phyloP scores from a whole-genome alignment of 179 eudicot species.

The Silene vulgaris region DNA sequence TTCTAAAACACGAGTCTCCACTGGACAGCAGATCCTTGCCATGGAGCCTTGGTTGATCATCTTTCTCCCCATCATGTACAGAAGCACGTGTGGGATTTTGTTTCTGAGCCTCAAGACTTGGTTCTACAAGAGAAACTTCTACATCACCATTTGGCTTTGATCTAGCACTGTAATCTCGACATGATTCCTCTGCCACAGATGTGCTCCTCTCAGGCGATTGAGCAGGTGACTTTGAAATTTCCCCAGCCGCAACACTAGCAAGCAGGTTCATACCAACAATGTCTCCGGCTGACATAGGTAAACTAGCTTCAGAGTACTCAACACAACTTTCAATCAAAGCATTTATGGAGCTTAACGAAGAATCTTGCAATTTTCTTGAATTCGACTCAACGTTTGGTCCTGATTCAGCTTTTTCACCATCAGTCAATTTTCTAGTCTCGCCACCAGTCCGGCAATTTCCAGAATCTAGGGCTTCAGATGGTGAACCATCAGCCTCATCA shows the following conservation, averaged over 20 bases:
- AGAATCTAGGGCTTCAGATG: conserved; percentile 21
- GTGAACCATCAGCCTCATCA: conserved; percentile 38
- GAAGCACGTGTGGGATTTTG: not conserved
- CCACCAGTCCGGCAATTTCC: conserved; percentile 25
- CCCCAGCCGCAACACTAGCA: conserved; percentile 93
- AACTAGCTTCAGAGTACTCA: conserved; percentile 57
- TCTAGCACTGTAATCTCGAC: conserved; percentile 18
- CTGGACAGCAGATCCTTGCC: not conserved
- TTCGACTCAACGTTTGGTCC: conserved; percentile 30
- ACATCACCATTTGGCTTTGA: conserved; percentile 19
- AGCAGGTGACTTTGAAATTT: conserved; percentile 49
- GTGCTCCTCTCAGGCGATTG: conserved; percentile 43
- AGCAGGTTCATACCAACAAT: conserved; percentile 86
- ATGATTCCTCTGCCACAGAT: conserved; percentile 26
- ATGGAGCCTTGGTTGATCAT: too few species aligned
- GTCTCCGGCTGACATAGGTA: conserved; percentile 49
- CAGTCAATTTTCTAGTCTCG: conserved; percentile 30
- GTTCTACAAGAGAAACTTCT: not conserved
- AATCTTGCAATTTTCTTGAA: conserved; percentile 40
- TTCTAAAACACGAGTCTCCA: conserved; percentile 9
- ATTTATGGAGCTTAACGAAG: conserved; percentile 72
- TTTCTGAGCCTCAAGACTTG: conserved; percentile 2
- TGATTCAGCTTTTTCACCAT: conserved; percentile 24
- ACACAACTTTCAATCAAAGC: conserved; percentile 83
- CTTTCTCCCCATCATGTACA: too few species aligned